Conservation (phyloP, 257 asterid species). For the Schizonepeta tenuifolia region DNA sequence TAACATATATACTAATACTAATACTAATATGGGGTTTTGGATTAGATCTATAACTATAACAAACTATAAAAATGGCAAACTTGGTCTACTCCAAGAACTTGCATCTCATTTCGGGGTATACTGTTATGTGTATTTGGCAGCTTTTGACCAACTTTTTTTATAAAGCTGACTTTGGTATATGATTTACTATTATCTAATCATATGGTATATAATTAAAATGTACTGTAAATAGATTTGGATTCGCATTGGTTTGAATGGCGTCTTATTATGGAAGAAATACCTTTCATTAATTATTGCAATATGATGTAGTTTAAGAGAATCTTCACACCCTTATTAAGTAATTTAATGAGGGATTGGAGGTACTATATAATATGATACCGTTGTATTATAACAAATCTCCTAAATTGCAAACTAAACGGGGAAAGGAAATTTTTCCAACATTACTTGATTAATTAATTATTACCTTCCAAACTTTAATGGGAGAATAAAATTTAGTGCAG, state of each 20-base stretch:
- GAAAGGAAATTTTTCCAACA: neutral
- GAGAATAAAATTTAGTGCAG: neutral
- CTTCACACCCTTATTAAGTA: neutral
- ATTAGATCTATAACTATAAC: constrained; percentile 42
- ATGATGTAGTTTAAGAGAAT: constrained; percentile 19
- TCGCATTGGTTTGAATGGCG: constrained; percentile 22
- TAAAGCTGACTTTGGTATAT: constrained; percentile 22
- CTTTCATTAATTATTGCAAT: constrained; percentile 9
- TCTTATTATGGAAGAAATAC: constrained; percentile 31
- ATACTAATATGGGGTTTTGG: constrained; percentile 18
- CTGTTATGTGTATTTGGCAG: constrained; percentile 48
- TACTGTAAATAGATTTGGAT: constrained; percentile 2
- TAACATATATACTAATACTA: neutral
- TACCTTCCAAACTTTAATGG: neutral
- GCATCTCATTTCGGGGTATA: constrained; percentile 52
- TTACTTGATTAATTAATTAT: neutral
- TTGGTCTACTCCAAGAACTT: constrained; percentile 48
- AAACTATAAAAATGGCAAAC: constrained; percentile 47
- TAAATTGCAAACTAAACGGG: neutral
- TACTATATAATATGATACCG: neutral
- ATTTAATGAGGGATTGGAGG: neutral
- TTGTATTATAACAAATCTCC: neutral
- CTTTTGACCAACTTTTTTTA: constrained; percentile 62
- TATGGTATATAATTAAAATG: neutral
- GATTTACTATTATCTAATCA: neutral